These are phyloP conservation scores for Colletotrichum lindemuthianum DNA, from an alignment of 2,329 filamentous ascomycete genomes.

Conservation along the genomic window DNA sequence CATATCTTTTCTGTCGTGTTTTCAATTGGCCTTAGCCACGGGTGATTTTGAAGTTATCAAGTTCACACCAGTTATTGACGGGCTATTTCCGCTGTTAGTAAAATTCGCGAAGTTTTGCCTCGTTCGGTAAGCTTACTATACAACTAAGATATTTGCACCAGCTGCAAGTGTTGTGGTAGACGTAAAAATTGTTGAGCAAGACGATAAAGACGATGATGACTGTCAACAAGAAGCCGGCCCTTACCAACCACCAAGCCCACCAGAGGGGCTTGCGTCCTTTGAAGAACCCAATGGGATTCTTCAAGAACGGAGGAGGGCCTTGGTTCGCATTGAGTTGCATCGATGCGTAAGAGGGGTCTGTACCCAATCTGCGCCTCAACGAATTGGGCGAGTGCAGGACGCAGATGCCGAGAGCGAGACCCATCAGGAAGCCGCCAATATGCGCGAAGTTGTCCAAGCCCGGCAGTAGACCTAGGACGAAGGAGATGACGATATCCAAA, in stretches of 20 bases:
- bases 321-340: slow-evolving; percentile 64
- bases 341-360: slow-evolving; percentile 75
- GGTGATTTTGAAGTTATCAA: slow-evolving; percentile 45
- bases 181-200: slow-evolving; percentile 91
- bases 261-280: slow-evolving; percentile 91
- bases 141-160: slow-evolving; percentile 99
- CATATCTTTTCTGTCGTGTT: background rate
- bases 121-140: slow-evolving; percentile 71
- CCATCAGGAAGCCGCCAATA: slow-evolving; percentile 95
- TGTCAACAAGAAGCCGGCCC: slow-evolving; percentile 80
- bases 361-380: slow-evolving; percentile 78
- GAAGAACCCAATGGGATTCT: slow-evolving; percentile 81
- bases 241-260: slow-evolving; percentile 97
- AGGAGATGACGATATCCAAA: slow-evolving; percentile 87
- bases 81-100: slow-evolving; percentile 55
- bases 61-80: slow-evolving; percentile 75
- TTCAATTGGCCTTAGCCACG: background rate
- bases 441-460: slow-evolving; percentile 97
- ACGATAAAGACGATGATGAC: slow-evolving; percentile 88
- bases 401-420: slow-evolving; percentile 85
- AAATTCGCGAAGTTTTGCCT: background rate
- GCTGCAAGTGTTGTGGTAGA: slow-evolving; percentile 75
- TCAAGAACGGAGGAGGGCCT: slow-evolving; percentile 64
- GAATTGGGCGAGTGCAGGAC: slow-evolving; percentile 88
- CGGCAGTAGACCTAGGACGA: slow-evolving; percentile 90